Conservation (phyloP, 192 early-diverging fungal genomes). For the Mortierella alpina region DNA sequence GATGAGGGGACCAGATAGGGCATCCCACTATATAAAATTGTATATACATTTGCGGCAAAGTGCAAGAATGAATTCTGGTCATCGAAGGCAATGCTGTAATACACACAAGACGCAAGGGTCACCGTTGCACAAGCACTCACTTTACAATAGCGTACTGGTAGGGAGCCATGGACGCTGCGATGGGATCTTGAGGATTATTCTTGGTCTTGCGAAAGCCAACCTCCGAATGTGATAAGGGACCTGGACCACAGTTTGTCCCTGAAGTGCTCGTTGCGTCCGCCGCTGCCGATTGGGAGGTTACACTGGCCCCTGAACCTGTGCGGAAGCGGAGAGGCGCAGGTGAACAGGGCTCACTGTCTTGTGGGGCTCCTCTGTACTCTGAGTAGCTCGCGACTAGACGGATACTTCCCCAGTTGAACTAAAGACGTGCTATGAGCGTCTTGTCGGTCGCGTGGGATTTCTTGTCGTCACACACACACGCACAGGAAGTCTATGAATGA, state of each 20-base stretch:
- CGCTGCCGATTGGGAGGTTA: too few relatives aligned
- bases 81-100: not conserved
- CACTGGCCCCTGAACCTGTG: too few relatives aligned
- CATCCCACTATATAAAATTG: conserved; percentile 18
- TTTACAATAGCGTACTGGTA: conserved; percentile 16
- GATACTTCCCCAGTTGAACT: not conserved
- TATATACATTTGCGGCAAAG: not conserved
- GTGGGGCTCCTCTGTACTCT: not conserved
- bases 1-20: conserved; percentile 13
- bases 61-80: not conserved
- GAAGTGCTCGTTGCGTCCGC: too few relatives aligned
- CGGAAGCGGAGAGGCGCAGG: not conserved
- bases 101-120: not conserved
- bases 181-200: too few relatives aligned
- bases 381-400: not conserved
- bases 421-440: too few relatives aligned
- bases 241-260: too few relatives aligned
- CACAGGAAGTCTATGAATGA: not conserved
- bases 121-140: not conserved
- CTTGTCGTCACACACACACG: too few relatives aligned
- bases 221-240: too few relatives aligned
- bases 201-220: too few relatives aligned
- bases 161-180: too few relatives aligned
- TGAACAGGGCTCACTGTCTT: conserved; percentile 1
- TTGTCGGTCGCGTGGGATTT: too few relatives aligned